Base-by-base conservation (phyloP, 2,329 filamentous ascomycete genomes). In the Lizonia empirigonia region DNA sequence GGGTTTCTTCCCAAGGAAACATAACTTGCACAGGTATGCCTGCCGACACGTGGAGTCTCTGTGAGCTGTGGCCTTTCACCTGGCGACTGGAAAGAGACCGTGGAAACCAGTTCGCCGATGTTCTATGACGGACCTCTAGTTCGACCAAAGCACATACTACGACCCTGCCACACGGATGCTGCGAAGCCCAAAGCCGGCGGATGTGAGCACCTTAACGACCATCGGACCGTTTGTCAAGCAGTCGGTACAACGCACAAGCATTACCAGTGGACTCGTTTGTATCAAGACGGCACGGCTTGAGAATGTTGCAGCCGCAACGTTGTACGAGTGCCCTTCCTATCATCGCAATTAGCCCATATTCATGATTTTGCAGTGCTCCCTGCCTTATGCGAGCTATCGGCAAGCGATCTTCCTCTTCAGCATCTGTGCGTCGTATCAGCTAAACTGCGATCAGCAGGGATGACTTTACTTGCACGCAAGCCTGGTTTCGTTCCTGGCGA, bases 41-140 rank as follows among this genome's bases (percentile, higher is more conserved):
- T 70, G 68, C 50, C 56, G 34, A 69, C 69, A 73, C 70, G 70
- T 73, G 69, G 69, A 70, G 52, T 52, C 32, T 24, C 35, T 49
- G 22, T 36, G 40, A 20, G 45, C 50, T 53, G 58, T 64, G 64
- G 59, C 61, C 58, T 58, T 54, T 55, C 51, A 45, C 60, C 61
- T 56, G 50, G 45, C 50, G 55, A 49, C 55, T 62, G 59, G 62
- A 63, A 68, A 55, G 40, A 55, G 56, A 47, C 55, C 50, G 55
- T 56, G 56, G 59, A 36, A 56, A 55, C 60, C 57, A 56, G 49
- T 35, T 56, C 55, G 55, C 53, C 50, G 47, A 59, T 38, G 50
- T 44, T 40, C 34, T 29, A 37, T 52, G 42, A 55, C 53, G 54
- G 49, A 44, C 46, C 50, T 53, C 22, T 29, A 36, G n/a, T 46